phyloP scores from a whole-genome alignment of 768 basidiomycete genomes.

The Pulveroboletus sp. region DNA sequence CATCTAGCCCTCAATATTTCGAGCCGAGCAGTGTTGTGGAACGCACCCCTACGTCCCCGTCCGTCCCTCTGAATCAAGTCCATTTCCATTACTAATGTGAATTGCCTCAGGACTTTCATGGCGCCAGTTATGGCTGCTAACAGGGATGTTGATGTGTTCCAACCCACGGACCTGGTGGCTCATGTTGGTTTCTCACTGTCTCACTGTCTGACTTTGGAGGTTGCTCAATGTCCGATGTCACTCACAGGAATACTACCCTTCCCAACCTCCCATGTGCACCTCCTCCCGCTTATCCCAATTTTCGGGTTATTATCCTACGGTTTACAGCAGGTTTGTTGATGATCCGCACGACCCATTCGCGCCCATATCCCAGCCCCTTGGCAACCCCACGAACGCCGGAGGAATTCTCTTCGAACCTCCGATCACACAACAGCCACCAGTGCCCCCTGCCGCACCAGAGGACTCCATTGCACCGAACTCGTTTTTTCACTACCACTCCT shows the following conservation, averaged over 20 bases:
- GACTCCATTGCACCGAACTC: background rate
- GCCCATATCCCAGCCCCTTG: background rate
- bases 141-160: background rate
- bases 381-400: background rate
- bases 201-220: background rate
- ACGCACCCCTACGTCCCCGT: background rate
- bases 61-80: background rate
- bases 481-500: slow-evolving; percentile 10
- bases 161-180: background rate
- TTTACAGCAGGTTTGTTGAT: background rate
- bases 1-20: background rate
- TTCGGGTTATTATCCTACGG: background rate
- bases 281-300: background rate
- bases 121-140: background rate
- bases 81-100: background rate
- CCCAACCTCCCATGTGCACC: background rate
- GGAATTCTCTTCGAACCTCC: background rate
- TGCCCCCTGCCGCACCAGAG: slow-evolving; percentile 12
- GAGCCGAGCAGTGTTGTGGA: background rate
- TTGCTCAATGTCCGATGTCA: background rate
- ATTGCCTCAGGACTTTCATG: slow-evolving; percentile 6
- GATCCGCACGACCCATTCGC: background rate
- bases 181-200: slow-evolving; percentile 10
- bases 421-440: slow-evolving; percentile 11
- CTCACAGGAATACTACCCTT: slow-evolving; percentile 9